Evolutionary conservation across 495 filamentous ascomycete genomes (phyloP).

Genomic region (Annulohypoxylon stygium): DNA sequence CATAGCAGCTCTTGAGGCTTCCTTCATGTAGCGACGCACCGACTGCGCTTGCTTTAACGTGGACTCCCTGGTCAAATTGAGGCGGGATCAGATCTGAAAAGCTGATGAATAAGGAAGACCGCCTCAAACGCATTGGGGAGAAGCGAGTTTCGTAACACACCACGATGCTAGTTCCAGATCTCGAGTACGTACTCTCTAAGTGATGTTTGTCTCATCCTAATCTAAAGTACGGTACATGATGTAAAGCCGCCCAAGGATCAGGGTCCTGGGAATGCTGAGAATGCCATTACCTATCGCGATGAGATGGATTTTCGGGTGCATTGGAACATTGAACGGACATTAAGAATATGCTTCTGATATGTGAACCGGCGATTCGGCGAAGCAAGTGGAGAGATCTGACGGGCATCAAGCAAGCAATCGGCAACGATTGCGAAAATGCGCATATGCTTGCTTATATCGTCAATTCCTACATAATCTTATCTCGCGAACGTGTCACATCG

Average conservation of each 20-base stretch:
- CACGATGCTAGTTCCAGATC: slow-evolving; percentile 24
- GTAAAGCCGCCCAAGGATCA: slow-evolving; percentile 4
- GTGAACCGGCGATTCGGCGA: slow-evolving; percentile 2
- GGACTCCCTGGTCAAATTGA: slow-evolving; percentile 25
- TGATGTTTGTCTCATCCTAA: slow-evolving; percentile 18
- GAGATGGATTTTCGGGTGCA: slow-evolving; percentile 19
- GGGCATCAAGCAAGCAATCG: slow-evolving; percentile 22
- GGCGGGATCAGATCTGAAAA: slow-evolving; percentile 22
- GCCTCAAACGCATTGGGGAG: slow-evolving; percentile 39
- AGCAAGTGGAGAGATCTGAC: slow-evolving; percentile 27
- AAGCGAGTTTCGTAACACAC: slow-evolving; percentile 46
- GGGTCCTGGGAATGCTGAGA: background rate
- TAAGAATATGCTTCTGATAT: background rate
- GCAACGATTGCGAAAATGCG: slow-evolving; percentile 14
- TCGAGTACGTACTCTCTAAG: slow-evolving; percentile 4
- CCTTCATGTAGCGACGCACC: slow-evolving; percentile 24
- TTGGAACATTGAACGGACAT: background rate
- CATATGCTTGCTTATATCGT: background rate
- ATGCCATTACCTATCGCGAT: slow-evolving; percentile 14
- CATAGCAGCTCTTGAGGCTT: slow-evolving; percentile 3
- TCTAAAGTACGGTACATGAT: background rate
- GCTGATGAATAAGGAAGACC: slow-evolving; percentile 28
- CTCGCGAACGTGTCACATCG: slow-evolving; percentile 30
- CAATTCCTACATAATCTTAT: slow-evolving; percentile 10
- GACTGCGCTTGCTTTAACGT: slow-evolving; percentile 22